A percentile compares a stretch with the other conserved stretches of the same genome.
These are phyloP conservation scores for Castanea mollissima DNA, from an alignment of 306 rosid genomes.

Conservation along the genomic window DNA sequence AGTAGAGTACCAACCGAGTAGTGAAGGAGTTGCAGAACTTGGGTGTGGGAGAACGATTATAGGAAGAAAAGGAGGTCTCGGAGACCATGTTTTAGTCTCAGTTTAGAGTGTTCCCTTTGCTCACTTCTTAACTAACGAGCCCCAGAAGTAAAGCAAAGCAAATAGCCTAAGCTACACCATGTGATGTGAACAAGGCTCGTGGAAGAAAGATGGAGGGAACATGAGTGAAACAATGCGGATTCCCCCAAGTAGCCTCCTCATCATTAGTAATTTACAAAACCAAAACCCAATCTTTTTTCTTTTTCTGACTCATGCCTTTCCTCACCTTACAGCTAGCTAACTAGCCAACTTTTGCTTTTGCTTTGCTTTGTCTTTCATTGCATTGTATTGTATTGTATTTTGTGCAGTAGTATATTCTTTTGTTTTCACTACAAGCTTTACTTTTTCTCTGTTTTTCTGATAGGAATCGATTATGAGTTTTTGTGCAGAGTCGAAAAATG, in stretches of 20 bases:
- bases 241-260: slow-evolving; percentile 4
- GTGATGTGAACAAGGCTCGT: not conserved
- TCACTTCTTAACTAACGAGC: not conserved
- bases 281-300: not conserved
- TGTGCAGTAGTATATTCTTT: not conserved
- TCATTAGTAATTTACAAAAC: not conserved
- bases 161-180: no score
- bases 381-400: not conserved
- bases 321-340: not conserved
- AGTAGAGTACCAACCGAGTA: slow-evolving; percentile 50
- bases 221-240: not conserved
- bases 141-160: not conserved
- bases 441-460: no score
- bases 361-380: slow-evolving; percentile 4
- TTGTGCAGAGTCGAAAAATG: not conserved
- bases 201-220: slow-evolving; percentile 6
- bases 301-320: not conserved
- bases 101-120: no score
- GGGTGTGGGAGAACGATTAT: slow-evolving; percentile 56
- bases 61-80: slow-evolving; percentile 50
- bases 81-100: slow-evolving; percentile 48
- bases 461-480: no score
- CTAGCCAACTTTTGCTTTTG: slow-evolving; percentile 15
- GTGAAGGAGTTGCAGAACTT: slow-evolving; percentile 74
- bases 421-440: no score